phyloP scores from a whole-genome alignment of 768 basidiomycete genomes.

The Fomitopsis serialis region DNA sequence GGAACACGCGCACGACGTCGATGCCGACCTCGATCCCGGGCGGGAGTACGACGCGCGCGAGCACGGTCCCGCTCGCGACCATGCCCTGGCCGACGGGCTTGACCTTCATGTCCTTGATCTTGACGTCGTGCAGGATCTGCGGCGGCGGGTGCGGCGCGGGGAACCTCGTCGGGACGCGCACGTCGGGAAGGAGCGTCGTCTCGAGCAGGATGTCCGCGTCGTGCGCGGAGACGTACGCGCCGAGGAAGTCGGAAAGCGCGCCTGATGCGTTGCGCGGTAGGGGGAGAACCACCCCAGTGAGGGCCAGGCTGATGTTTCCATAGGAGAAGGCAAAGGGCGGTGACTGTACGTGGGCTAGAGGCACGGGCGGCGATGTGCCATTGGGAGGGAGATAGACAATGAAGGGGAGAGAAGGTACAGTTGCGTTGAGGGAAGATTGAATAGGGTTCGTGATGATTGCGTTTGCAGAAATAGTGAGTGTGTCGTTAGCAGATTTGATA shows the following conservation, averaged over 20 bases:
- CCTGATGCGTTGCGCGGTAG: constrained; percentile 26
- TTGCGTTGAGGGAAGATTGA: constrained; percentile 43
- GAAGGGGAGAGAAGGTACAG: constrained; percentile 58
- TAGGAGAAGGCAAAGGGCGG: constrained; percentile 55
- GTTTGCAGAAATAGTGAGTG: constrained; percentile 32
- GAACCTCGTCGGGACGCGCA: constrained; percentile 45
- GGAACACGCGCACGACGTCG: constrained; percentile 58
- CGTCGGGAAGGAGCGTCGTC: constrained; percentile 45
- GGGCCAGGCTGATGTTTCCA: constrained; percentile 58
- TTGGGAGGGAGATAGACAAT: constrained; percentile 42
- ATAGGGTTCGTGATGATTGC: constrained; percentile 58
- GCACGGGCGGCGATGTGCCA: constrained; percentile 23
- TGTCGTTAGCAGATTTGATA: constrained; percentile 29
- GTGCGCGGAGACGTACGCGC: constrained; percentile 54
- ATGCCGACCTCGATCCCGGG: constrained; percentile 62
- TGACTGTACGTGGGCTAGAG: constrained; percentile 51
- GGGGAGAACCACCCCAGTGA: constrained; percentile 55
- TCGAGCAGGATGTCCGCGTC: constrained; percentile 55
- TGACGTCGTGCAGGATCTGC: constrained; percentile 62
- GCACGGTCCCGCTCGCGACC: constrained; percentile 66
- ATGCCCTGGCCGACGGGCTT: constrained; percentile 42
- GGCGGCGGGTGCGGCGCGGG: constrained; percentile 64
- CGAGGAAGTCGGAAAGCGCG: constrained; percentile 55
- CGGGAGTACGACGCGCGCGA: constrained; percentile 62
- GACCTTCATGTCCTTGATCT: constrained; percentile 72